Conservation (phyloP, 768 basidiomycete species). For the Dentipellis sp. region DNA sequence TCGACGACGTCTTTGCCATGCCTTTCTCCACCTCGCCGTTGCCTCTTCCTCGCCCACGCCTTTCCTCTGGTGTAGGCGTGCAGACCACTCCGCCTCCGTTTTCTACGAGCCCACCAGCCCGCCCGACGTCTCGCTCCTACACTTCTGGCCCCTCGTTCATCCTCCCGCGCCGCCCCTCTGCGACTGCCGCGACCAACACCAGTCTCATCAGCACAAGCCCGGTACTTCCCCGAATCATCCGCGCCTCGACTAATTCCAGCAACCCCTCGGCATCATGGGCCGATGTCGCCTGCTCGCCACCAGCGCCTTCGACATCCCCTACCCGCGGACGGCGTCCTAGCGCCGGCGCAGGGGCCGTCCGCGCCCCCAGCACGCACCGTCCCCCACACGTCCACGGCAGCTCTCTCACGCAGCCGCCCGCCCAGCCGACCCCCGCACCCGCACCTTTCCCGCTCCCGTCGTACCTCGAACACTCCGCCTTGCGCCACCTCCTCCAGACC, state of each 20-base stretch:
- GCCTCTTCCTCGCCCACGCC: conserved; percentile 5
- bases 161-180: conserved; percentile 25
- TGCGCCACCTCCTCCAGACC: conserved; percentile 61
- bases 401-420: conserved; percentile 17
- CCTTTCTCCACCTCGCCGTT: conserved; percentile 28
- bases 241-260: conserved; percentile 36
- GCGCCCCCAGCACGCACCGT: conserved; percentile 5
- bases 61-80: conserved; percentile 5
- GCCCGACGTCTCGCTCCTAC: conserved; percentile 30
- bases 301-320: conserved; percentile 33
- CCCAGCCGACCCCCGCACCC: conserved; percentile 21
- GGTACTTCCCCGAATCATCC: conserved; percentile 64
- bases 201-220: not conserved
- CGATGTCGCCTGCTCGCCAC: conserved; percentile 38
- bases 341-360: conserved; percentile 18
- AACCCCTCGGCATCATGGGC: conserved; percentile 15
- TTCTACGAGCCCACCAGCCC: conserved; percentile 36
- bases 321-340: conserved; percentile 40
- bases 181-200: conserved; percentile 13
- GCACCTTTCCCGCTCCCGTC: conserved; percentile 53
- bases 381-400: conserved; percentile 20
- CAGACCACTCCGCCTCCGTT: conserved; percentile 37
- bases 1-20: conserved; percentile 60
- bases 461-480: conserved; percentile 69
- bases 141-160: conserved; percentile 34